These are phyloP conservation scores for Vigna angularis DNA, from an alignment of 306 rosid genomes.

Conservation along the genomic window DNA sequence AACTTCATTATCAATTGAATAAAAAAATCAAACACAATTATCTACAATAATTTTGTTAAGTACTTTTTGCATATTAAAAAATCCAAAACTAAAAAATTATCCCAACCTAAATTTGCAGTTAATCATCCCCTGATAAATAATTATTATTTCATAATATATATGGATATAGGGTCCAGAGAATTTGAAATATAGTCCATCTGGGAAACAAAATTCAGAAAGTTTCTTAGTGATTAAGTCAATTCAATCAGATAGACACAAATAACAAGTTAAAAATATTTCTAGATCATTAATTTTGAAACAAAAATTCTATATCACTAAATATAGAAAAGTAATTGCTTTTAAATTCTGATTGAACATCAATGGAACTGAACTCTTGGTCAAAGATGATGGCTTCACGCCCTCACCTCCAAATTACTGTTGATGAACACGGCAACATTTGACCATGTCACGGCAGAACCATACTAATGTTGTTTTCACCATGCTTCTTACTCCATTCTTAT, in stretches of 20 bases:
- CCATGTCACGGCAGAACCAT: background rate
- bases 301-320: background rate
- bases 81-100: too few species aligned
- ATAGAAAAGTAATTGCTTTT: background rate
- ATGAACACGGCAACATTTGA: slow-evolving; percentile 3
- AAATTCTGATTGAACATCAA: slow-evolving; percentile 7
- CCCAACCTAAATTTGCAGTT: too few species aligned
- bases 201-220: background rate
- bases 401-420: background rate
- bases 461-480: slow-evolving; percentile 21
- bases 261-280: background rate
- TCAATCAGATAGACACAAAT: background rate
- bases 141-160: too few species aligned
- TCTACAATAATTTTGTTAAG: too few species aligned
- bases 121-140: too few species aligned
- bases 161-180: too few species aligned
- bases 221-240: background rate
- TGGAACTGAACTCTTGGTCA: background rate
- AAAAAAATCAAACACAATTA: too few species aligned
- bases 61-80: too few species aligned
- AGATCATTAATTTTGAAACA: background rate
- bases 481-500: slow-evolving; percentile 1
- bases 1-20: too few species aligned
- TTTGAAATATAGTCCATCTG: too few species aligned
- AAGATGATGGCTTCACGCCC: background rate